phyloP scores from a whole-genome alignment of 2,329 filamentous ascomycete species.

The Septoria petroselini region DNA sequence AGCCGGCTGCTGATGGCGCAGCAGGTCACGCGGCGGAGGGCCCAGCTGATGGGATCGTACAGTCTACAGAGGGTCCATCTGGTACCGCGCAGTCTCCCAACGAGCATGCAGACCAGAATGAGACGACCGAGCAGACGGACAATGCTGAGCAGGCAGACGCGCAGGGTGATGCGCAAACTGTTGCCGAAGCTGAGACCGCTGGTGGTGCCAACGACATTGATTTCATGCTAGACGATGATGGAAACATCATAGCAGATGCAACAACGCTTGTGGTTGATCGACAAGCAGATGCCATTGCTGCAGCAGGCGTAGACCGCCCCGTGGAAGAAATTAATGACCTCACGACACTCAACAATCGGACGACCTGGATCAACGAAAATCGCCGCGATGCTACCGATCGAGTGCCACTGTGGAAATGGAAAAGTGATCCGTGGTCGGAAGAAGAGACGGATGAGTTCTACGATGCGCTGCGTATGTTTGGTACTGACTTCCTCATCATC shows the following conservation, averaged over 20 bases:
- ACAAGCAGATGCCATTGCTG: constrained; percentile 58
- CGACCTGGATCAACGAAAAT: constrained; percentile 64
- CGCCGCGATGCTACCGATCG: constrained; percentile 49
- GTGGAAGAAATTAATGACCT: constrained; percentile 73
- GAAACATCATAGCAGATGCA: constrained; percentile 69
- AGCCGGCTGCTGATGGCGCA: constrained; percentile 10
- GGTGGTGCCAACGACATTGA: constrained; percentile 15
- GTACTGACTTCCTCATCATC: constrained; percentile 81
- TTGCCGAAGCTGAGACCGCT: constrained; percentile 13
- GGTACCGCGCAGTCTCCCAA: constrained; percentile 14
- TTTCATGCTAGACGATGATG: constrained; percentile 62
- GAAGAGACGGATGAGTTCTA: constrained; percentile 73
- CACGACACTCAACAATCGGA: constrained; percentile 66
- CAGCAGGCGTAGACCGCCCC: constrained; percentile 40
- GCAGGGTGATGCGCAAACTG: not conserved
- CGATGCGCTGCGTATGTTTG: constrained; percentile 69
- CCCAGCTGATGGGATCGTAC: constrained; percentile 17
- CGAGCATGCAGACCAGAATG: constrained; percentile 9
- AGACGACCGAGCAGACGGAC: not conserved
- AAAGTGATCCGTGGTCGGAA: constrained; percentile 66
- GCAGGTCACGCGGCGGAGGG: not conserved
- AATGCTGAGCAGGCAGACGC: constrained; percentile 4
- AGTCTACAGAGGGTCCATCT: constrained; percentile 25
- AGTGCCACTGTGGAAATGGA: constrained; percentile 42
- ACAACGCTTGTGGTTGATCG: constrained; percentile 65